A percentile compares a stretch with the other conserved stretches of the same genome.
These are phyloP conservation scores for Hortiboletus campestris DNA, from an alignment of 768 basidiomycete genomes.

Conservation along the genomic window DNA sequence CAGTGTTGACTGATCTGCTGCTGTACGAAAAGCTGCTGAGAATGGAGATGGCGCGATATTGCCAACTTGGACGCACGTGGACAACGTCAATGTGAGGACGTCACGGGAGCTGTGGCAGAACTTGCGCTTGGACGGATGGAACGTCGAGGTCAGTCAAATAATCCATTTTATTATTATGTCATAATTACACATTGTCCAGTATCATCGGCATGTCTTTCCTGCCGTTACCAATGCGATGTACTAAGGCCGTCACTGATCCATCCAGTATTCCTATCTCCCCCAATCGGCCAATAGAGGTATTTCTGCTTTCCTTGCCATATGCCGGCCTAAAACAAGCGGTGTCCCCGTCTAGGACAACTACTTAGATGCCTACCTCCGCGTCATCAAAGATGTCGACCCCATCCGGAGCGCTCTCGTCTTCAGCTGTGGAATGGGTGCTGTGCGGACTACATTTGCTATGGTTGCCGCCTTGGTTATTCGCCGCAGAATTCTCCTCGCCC, in stretches of 20 bases:
- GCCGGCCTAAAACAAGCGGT: not conserved
- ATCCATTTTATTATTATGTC: not conserved
- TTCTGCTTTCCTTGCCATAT: constrained; percentile 7
- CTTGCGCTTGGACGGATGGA: constrained; percentile 83
- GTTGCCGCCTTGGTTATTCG: constrained; percentile 86
- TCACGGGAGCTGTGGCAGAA: constrained; percentile 82
- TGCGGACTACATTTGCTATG: constrained; percentile 97
- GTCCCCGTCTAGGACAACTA: constrained; percentile 71
- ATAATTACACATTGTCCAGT: constrained; percentile 41
- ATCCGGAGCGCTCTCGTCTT: constrained; percentile 82
- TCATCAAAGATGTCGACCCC: constrained; percentile 80
- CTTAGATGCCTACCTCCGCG: constrained; percentile 85
- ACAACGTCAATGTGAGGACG: constrained; percentile 79
- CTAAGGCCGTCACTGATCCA: constrained; percentile 12
- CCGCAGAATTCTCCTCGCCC: constrained; percentile 63
- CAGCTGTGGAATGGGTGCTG: constrained; percentile 96
- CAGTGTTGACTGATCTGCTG: constrained; percentile 5
- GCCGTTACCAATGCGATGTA: not conserved
- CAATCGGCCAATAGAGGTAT: constrained; percentile 84
- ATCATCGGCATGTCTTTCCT: constrained; percentile 59
- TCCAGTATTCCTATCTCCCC: constrained; percentile 91
- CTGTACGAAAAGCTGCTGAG: constrained; percentile 40
- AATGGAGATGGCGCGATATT: constrained; percentile 78
- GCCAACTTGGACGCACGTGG: constrained; percentile 93
- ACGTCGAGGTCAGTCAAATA: constrained; percentile 62